Evolutionary conservation across 495 filamentous ascomycete species (phyloP).

Genomic region (Stereocaulon alpinum): DNA sequence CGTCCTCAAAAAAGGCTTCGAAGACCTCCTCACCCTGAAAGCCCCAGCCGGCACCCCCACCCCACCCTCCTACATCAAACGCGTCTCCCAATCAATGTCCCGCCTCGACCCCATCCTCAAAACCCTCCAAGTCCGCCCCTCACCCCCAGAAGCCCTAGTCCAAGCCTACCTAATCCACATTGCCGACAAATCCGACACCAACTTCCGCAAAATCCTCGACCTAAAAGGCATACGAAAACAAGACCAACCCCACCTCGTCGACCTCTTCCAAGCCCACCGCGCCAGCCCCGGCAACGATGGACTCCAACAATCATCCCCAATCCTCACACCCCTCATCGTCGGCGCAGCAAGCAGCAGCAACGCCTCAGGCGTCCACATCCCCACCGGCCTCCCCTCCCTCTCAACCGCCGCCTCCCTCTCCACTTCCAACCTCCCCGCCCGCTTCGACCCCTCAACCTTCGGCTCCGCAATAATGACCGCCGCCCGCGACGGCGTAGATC

Average conservation of each 20-base stretch:
- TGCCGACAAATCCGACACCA: slow-evolving; percentile 77
- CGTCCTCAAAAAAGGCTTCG: slow-evolving; percentile 73
- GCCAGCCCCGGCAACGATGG: slow-evolving; percentile 36
- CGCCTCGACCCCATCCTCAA: slow-evolving; percentile 90
- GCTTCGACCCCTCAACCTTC: slow-evolving; percentile 67
- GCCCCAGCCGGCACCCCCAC: slow-evolving; percentile 36
- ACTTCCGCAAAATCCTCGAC: slow-evolving; percentile 95
- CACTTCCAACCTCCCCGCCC: slow-evolving; percentile 35
- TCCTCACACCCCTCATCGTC: slow-evolving; percentile 52
- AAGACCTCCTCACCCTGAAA: slow-evolving; percentile 50
- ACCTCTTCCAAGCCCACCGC: slow-evolving; percentile 80
- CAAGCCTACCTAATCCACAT: slow-evolving; percentile 96
- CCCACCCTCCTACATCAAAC: slow-evolving; percentile 66
- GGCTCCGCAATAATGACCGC: slow-evolving; percentile 67
- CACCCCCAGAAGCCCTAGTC: slow-evolving; percentile 84
- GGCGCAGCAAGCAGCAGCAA: slow-evolving; percentile 24
- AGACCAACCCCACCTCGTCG: slow-evolving; percentile 74
- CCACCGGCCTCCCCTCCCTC: slow-evolving; percentile 30
- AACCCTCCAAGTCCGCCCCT: slow-evolving; percentile 87
- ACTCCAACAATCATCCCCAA: slow-evolving; percentile 46
- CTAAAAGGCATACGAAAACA: slow-evolving; percentile 72
- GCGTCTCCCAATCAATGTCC: slow-evolving; percentile 72
- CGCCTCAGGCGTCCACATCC: slow-evolving; percentile 17
- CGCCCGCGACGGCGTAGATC: slow-evolving; percentile 82
- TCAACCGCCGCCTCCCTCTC: slow-evolving; percentile 35